Conservation (phyloP, 140 eudicot species). For the Stevia rebaudiana region DNA sequence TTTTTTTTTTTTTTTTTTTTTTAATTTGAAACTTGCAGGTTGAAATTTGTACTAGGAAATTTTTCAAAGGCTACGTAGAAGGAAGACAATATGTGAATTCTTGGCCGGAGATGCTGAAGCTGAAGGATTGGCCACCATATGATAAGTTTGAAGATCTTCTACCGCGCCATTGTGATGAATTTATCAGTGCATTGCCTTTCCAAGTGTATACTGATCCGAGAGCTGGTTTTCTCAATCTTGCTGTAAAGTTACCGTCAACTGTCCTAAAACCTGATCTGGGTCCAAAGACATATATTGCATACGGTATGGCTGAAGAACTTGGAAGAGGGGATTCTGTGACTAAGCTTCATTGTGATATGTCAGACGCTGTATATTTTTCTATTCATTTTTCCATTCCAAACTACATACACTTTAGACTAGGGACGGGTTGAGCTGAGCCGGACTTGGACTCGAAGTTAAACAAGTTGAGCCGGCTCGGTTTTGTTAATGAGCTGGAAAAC, state of each 20-base stretch:
- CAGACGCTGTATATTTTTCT: constrained; percentile 65
- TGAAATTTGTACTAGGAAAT: constrained; percentile 52
- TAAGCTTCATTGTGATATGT: constrained; percentile 85
- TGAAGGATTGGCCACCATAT: constrained; percentile 88
- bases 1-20: too few species aligned
- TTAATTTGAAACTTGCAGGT: constrained; percentile 61
- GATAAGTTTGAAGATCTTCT: constrained; percentile 68
- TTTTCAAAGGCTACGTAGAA: constrained; percentile 64
- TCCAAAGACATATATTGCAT: constrained; percentile 82
- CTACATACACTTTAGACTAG: neutral
- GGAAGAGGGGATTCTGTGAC: constrained; percentile 94
- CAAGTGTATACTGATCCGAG: constrained; percentile 72
- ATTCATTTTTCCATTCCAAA: neutral
- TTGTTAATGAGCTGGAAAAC: too few species aligned
- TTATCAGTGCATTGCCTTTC: constrained; percentile 66
- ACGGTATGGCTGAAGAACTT: constrained; percentile 70
- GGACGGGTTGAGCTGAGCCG: too few species aligned
- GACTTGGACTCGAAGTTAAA: too few species aligned
- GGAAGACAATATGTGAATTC: constrained; percentile 59
- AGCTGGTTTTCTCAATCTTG: constrained; percentile 64
- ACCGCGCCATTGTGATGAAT: constrained; percentile 83
- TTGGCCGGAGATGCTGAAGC: constrained; percentile 91
- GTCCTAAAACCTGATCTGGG: constrained; percentile 74
- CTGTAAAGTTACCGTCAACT: constrained; percentile 52
- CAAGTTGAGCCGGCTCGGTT: too few species aligned